Evolutionary conservation across 2,329 filamentous ascomycete species (phyloP).

Genomic region (Penicillium sp.): DNA sequence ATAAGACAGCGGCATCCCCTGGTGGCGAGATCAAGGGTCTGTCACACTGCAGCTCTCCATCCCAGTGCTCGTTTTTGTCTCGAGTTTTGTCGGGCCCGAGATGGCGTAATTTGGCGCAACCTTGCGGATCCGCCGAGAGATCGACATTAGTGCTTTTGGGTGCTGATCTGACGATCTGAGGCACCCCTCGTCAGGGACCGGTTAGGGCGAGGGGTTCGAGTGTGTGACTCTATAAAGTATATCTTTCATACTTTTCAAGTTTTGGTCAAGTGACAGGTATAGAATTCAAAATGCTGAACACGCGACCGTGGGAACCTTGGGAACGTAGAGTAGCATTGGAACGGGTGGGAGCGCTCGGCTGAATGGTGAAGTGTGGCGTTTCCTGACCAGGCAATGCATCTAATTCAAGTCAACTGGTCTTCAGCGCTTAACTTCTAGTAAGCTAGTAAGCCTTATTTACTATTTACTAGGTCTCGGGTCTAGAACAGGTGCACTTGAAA

Average conservation of each 20-base stretch:
- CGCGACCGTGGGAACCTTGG: not conserved
- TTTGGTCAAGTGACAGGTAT: not conserved
- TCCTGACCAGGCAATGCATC: not conserved
- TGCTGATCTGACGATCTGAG: not conserved
- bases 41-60: constrained; percentile 3
- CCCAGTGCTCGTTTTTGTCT: not conserved
- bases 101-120: not conserved
- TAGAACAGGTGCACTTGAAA: not conserved
- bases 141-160: not conserved
- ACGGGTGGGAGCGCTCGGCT: not conserved
- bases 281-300: not conserved
- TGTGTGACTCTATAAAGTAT: not conserved
- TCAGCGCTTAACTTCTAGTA: too few species aligned
- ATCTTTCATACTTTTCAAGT: not conserved
- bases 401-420: not conserved
- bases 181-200: not conserved
- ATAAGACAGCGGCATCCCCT: too few species aligned
- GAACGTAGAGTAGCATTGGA: not conserved
- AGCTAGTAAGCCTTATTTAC: too few species aligned
- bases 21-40: not conserved
- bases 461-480: not conserved
- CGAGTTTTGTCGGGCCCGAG: not conserved
- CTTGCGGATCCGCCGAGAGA: not conserved
- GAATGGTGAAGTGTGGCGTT: not conserved
- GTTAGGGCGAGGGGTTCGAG: not conserved